Base-by-base conservation (phyloP, 768 basidiomycete genomes). In the Stropharia rugosoannulata region DNA sequence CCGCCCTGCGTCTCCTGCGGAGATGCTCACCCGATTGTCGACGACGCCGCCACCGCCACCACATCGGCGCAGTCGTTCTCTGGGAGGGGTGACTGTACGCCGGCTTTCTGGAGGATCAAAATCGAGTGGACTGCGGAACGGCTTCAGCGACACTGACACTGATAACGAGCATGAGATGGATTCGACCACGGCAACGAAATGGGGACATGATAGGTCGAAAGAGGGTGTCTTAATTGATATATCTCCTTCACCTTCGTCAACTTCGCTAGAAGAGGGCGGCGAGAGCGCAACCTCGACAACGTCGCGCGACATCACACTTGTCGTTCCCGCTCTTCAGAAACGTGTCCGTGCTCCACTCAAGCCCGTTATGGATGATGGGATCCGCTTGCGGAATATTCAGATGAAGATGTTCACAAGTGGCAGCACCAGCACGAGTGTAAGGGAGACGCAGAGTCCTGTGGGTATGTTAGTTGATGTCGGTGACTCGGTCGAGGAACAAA, bases 11-110 rank as follows among this genome's bases (percentile, higher is more conserved):
- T 32, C 29, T 9, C 47, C 67, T 5, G 59, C 65, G 8, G 64
- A 61, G 8, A 62, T 63, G 47, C 63, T 59, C 39, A 57, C 61
- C 6, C 59, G 64, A 22, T 59, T 68, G 13, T 59, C 62, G 19
- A 68, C 67, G 4, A 59, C 65, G 10, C 29, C 29, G 7, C 64
- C 64, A n/a, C 58, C 57, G 2, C 60, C 56, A 18, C 60, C 58
- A n/a, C 55, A 62, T 27, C 58, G 59, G 42, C 62, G 67, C 15
- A 66, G 64, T 36, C 57, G 60, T 45, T 66, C 65, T 41, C 59
- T 68, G 18, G 67, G 67, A 11, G 67, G 67, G 16, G 64, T 68
- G 15, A 58, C 65, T n/a, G 64, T 68, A 4, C 62, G 67, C 8
- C 63, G 66, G 15, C 56, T 66, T 8, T 64, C 60, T 13, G 53